Evolutionary conservation across 257 asterid genomes (phyloP), one percentile per base, ranked within the genome.

Genomic region (Datura wrightii): DNA sequence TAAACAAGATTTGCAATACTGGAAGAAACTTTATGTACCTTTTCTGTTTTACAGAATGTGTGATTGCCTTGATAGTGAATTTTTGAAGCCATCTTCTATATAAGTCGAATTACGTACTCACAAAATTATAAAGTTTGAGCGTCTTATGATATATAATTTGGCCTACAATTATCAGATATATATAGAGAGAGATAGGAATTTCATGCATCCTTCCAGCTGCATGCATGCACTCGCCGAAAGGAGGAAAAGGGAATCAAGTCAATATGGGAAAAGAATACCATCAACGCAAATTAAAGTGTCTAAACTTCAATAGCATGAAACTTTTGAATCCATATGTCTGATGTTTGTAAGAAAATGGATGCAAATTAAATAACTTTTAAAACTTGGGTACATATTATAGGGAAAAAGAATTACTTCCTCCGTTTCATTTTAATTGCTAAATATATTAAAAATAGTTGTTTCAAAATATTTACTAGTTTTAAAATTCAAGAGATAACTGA

Each of bases 41-140:
- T 71, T n/a, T 71, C n/a, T 18, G 16, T 71, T 44, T 71, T 10
- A n/a, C 9, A 44, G 79, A 44, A 71, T 44, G 9, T n/a, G 18
- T 44, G 79, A 10, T 42, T 71, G 55, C 79, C 79, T 71, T 42
- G 37, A 71, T 71, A 71, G 79, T 71, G 79, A 16, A 60, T 0
- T 42, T 42, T 42, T 42, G 79, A 71, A 71, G 79, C 79, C 55
- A 71, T 71, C 44, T 71, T 10, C 50, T 66, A 66, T 36, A 42
- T 42, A 44, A n/a, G 9, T n/a, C 2, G 5, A 42, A 63, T 63
- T 24, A 39, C 4, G 42, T 2, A 18, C 55, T 70, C 53, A 11
- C 2, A 41, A 18, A 44, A 18, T 9, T 71, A n/a, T 8, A n/a
- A 71, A n/a, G 56, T 71, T 39, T 44, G 3, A 71, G 79, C n/a